Conservation (phyloP, 2,329 filamentous ascomycete genomes). For the Ophiocordyceps robertsii region DNA sequence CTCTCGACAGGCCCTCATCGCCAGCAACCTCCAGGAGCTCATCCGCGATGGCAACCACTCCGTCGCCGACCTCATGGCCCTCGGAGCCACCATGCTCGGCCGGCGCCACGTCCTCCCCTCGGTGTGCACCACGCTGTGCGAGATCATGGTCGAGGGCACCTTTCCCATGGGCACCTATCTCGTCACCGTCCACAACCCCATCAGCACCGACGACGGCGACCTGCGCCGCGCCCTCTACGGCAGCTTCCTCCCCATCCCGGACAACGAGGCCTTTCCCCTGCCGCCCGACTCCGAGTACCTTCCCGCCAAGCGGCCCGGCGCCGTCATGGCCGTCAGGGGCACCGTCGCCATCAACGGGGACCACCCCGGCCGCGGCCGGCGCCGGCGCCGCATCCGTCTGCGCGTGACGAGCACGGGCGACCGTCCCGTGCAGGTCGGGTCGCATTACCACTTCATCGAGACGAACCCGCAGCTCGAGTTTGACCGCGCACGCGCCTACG, state of each 20-base stretch:
- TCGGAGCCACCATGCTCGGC: conserved; percentile 85
- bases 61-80: conserved; percentile 84
- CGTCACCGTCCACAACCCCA: conserved; percentile 85
- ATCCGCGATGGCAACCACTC: conserved; percentile 92
- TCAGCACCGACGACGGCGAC: conserved; percentile 75
- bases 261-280: conserved; percentile 51
- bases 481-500: conserved; percentile 70
- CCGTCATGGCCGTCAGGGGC: conserved; percentile 57
- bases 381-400: conserved; percentile 55
- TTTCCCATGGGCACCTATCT: conserved; percentile 86
- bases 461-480: conserved; percentile 85
- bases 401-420: conserved; percentile 79
- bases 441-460: conserved; percentile 93
- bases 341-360: conserved; percentile 60
- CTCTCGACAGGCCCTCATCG: conserved; percentile 54
- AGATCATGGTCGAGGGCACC: conserved; percentile 89
- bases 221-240: conserved; percentile 80
- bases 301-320: conserved; percentile 59
- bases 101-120: conserved; percentile 81
- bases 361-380: no score
- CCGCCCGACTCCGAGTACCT: conserved; percentile 53
- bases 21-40: conserved; percentile 84
- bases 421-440: conserved; percentile 81
- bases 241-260: conserved; percentile 74
- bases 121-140: conserved; percentile 63